A percentile compares a stretch with the other conserved stretches of the same genome.
These are phyloP conservation scores for Pseudogymnoascus sp. DNA, from an alignment of 2,329 filamentous ascomycete genomes.

Conservation along the genomic window DNA sequence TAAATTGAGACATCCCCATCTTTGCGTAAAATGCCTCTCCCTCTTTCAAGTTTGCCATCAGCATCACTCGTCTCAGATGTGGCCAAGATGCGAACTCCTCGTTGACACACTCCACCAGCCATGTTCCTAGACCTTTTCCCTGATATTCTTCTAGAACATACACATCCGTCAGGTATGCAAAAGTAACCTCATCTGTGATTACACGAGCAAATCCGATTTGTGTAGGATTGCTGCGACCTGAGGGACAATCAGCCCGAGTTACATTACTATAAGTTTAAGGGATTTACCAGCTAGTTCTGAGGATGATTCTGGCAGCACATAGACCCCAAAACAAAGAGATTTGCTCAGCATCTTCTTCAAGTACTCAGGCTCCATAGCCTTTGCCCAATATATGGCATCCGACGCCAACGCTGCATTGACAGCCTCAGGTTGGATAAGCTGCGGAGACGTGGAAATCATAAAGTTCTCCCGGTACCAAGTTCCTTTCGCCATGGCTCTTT, in stretches of 20 bases:
- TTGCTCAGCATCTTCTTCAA: constrained; percentile 48
- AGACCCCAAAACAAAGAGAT: constrained; percentile 55
- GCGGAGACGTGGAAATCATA: constrained; percentile 54
- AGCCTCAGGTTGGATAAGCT: constrained; percentile 45
- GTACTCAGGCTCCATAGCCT: constrained; percentile 40
- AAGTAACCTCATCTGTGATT: constrained; percentile 63
- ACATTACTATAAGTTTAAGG: neutral
- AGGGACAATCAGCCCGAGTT: neutral
- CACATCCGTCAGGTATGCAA: constrained; percentile 64
- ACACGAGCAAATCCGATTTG: constrained; percentile 54
- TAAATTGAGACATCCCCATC: constrained; percentile 21
- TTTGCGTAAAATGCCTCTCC: constrained; percentile 23
- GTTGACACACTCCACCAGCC: constrained; percentile 55
- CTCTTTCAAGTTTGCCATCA: constrained; percentile 27
- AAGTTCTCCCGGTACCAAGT: constrained; percentile 48
- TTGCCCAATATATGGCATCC: constrained; percentile 56
- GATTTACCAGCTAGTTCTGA: constrained; percentile 29
- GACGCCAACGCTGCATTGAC: constrained; percentile 50
- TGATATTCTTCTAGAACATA: constrained; percentile 56
- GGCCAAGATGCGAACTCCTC: constrained; percentile 51
- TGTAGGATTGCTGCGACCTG: constrained; percentile 22
- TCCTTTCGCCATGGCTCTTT: constrained; percentile 17
- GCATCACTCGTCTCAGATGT: constrained; percentile 50
- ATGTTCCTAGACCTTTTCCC: constrained; percentile 54
- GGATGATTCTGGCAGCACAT: constrained; percentile 32